Evolutionary conservation across 1,139 yeast genomes (phyloP).

Genomic region (Candida labiduridarum): DNA sequence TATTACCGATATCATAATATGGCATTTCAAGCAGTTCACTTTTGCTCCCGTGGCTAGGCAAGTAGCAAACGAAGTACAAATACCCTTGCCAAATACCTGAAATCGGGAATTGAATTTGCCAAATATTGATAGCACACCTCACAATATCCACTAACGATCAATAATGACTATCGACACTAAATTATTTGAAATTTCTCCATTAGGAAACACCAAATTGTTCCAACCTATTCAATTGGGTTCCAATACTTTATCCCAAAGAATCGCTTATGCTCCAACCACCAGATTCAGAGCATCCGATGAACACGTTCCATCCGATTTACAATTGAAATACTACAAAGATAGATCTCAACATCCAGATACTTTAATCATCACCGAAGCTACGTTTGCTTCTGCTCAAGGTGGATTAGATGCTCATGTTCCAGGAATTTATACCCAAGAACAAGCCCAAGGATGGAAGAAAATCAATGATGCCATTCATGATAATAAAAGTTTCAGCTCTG

Average conservation of each 20-base stretch:
- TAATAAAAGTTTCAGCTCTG: slow-evolving; percentile 50
- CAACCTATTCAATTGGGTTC: slow-evolving; percentile 52
- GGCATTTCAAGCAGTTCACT: no score
- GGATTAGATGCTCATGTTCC: slow-evolving; percentile 50
- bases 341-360: slow-evolving; percentile 59
- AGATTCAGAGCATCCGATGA: slow-evolving; percentile 47
- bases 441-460: slow-evolving; percentile 53
- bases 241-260: slow-evolving; percentile 37
- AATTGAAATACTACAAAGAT: slow-evolving; percentile 52
- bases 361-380: slow-evolving; percentile 48
- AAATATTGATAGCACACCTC: no score
- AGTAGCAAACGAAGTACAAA: not conserved
- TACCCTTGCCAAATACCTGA: not conserved
- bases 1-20: no score
- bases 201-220: slow-evolving; percentile 40
- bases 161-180: slow-evolving; percentile 1
- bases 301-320: slow-evolving; percentile 48
- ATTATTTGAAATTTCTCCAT: slow-evolving; percentile 14
- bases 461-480: slow-evolving; percentile 54
- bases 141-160: not conserved
- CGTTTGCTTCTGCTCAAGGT: slow-evolving; percentile 27
- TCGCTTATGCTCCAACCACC: slow-evolving; percentile 58
- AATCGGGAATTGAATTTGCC: not conserved
- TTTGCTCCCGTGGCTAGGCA: no score
- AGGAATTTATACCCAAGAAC: slow-evolving; percentile 54